A percentile compares a stretch with the other conserved stretches of the same genome.
phyloP scores from a whole-genome alignment of 2,329 filamentous ascomycete species.

The Verticillium tricorpus region DNA sequence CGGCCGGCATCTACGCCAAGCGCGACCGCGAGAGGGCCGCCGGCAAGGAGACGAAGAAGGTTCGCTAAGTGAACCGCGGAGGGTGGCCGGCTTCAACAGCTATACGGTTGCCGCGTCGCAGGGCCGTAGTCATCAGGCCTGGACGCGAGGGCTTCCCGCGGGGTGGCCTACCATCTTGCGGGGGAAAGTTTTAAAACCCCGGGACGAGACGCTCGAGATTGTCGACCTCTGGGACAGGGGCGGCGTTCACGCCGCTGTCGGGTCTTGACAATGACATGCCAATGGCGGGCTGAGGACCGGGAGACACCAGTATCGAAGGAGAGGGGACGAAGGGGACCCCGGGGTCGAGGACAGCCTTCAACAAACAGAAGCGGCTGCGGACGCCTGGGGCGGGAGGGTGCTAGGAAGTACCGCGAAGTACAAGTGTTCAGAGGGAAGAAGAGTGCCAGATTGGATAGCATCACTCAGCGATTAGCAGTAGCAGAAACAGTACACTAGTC shows the following conservation, averaged over 20 bases:
- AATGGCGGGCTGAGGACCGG: not conserved
- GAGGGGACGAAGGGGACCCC: not conserved
- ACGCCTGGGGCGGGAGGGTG: not conserved
- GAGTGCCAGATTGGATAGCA: not conserved
- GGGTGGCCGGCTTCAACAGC: slow-evolving; percentile 13
- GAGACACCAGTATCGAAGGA: not conserved
- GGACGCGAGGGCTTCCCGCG: not conserved
- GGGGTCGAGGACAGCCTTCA: not conserved
- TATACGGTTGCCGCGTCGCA: not conserved
- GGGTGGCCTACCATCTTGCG: not conserved
- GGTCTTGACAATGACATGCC: not conserved
- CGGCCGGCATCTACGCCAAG: slow-evolving; percentile 87
- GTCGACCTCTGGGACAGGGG: not conserved
- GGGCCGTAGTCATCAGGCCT: not conserved
- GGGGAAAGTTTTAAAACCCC: not conserved
- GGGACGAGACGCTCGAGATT: not conserved
- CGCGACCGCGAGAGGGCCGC: slow-evolving; percentile 57
- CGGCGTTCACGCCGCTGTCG: not conserved
- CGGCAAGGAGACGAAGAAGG: slow-evolving; percentile 45
- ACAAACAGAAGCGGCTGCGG: not conserved
- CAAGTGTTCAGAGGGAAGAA: not conserved
- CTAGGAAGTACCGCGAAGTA: not conserved
- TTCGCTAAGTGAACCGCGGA: slow-evolving; percentile 30
- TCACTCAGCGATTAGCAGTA: not conserved
- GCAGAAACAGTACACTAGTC: not conserved